phyloP scores from a whole-genome alignment of 768 basidiomycete species.

The Naganishia vishniacii region DNA sequence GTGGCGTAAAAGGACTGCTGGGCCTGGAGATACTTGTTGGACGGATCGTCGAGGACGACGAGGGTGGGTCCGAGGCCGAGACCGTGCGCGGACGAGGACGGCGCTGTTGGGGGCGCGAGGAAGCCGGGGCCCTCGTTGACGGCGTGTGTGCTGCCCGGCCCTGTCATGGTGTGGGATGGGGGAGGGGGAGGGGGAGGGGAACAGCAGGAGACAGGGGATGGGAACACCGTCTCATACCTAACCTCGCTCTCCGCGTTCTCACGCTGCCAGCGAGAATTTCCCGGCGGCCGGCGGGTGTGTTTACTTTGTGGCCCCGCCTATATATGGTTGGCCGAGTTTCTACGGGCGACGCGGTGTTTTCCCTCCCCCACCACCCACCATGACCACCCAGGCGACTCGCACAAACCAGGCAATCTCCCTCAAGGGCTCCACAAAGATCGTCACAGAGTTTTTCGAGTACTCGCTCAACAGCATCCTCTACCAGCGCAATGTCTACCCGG shows the following conservation, averaged over 20 bases:
- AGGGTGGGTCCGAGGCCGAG: slow-evolving; percentile 24
- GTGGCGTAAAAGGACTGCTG: slow-evolving; percentile 27
- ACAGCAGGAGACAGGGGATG: background rate
- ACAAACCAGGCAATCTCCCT: slow-evolving; percentile 65
- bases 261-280: background rate
- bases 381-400: slow-evolving; percentile 45
- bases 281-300: background rate
- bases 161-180: slow-evolving; percentile 25
- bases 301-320: too few relatives aligned
- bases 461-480: slow-evolving; percentile 97
- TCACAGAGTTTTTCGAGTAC: slow-evolving; percentile 99
- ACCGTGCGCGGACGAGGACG: slow-evolving; percentile 23
- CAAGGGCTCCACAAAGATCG: slow-evolving; percentile 82
- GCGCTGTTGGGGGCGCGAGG: slow-evolving; percentile 25
- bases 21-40: slow-evolving; percentile 26
- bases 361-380: slow-evolving; percentile 24
- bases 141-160: slow-evolving; percentile 25
- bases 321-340: too few relatives aligned
- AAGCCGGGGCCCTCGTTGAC: slow-evolving; percentile 26
- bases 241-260: background rate
- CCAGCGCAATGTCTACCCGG: slow-evolving; percentile 92
- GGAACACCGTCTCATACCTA: too few relatives aligned
- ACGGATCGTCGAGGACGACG: slow-evolving; percentile 26
- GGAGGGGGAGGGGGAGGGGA: background rate
- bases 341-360: too few relatives aligned